Evolutionary conservation across 352 stramenopile species (phyloP).

Genomic region (Elongisporangium undulatum): DNA sequence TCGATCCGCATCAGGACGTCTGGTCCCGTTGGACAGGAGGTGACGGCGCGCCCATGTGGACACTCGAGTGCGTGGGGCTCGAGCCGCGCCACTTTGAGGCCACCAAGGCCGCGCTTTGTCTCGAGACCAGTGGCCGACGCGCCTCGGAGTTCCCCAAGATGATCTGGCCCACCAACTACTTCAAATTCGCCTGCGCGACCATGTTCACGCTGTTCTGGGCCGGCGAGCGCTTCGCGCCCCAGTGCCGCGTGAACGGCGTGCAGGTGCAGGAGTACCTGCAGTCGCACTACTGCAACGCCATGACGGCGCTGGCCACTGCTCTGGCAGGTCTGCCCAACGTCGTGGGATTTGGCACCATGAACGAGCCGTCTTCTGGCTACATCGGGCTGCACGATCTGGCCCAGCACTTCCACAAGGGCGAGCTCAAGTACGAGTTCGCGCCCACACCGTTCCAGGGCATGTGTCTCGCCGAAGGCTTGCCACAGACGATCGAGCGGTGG

Average conservation of each 20-base stretch:
- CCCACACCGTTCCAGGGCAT: slow-evolving; percentile 84
- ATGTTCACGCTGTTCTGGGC: slow-evolving; percentile 93
- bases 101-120: slow-evolving; percentile 71
- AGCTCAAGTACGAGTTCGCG: slow-evolving; percentile 69
- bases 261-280: slow-evolving; percentile 87
- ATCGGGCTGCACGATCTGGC: slow-evolving; percentile 62
- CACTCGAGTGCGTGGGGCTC: slow-evolving; percentile 73
- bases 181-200: slow-evolving; percentile 84
- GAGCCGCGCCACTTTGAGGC: slow-evolving; percentile 65
- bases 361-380: slow-evolving; percentile 82
- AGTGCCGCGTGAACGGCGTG: slow-evolving; percentile 62
- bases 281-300: slow-evolving; percentile 78
- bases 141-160: slow-evolving; percentile 76
- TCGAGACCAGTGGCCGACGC: slow-evolving; percentile 46
- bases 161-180: slow-evolving; percentile 92
- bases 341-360: slow-evolving; percentile 90
- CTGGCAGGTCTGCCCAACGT: slow-evolving; percentile 77
- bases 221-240: slow-evolving; percentile 64
- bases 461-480: slow-evolving; percentile 61
- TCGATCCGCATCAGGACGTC: slow-evolving; percentile 92
- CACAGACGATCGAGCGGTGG: slow-evolving; percentile 61
- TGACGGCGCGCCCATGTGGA: slow-evolving; percentile 89
- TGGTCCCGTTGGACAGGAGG: slow-evolving; percentile 90
- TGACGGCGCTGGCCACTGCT: slow-evolving; percentile 54
- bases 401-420: slow-evolving; percentile 41